A percentile compares a stretch with the other conserved stretches of the same genome.
These are phyloP conservation scores for Leishmania martiniquensis DNA, from an alignment of 208 protist species.

Conservation along the genomic window DNA sequence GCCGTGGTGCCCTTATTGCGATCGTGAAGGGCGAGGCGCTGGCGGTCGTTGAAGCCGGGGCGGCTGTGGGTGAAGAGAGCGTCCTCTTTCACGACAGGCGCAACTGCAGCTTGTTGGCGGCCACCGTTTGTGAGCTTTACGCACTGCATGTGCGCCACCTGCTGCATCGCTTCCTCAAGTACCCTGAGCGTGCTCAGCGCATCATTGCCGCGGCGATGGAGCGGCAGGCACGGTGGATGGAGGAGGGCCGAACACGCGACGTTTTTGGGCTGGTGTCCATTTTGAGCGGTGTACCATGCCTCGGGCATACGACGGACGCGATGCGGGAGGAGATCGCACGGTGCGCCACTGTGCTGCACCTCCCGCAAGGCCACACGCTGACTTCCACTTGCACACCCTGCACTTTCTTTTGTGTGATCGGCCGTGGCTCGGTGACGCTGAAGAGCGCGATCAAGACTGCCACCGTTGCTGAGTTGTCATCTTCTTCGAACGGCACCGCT, in stretches of 20 bases:
- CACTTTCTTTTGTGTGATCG: constrained; percentile 76
- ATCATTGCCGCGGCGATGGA: constrained; percentile 55
- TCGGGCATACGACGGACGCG: constrained; percentile 79
- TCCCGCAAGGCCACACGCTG: constrained; percentile 59
- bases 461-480: neutral
- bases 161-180: constrained; percentile 60
- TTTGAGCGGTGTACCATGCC: constrained; percentile 77
- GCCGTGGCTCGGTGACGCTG: constrained; percentile 62
- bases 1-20: constrained; percentile 66
- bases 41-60: constrained; percentile 61
- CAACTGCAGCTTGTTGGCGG: constrained; percentile 69
- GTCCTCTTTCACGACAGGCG: constrained; percentile 80
- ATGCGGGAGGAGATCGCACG: constrained; percentile 65
- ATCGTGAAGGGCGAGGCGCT: constrained; percentile 74
- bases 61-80: constrained; percentile 82
- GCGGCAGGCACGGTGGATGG: constrained; percentile 67
- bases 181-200: constrained; percentile 46
- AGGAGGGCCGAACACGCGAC: constrained; percentile 64
- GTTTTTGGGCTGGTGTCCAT: constrained; percentile 73
- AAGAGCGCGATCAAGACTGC: neutral
- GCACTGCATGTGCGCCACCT: constrained; percentile 61
- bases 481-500: neutral
- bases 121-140: constrained; percentile 83
- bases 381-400: constrained; percentile 50
- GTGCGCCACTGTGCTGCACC: constrained; percentile 42